Evolutionary conservation across 164 flowering plant genomes (phyloP).

Genomic region (Aristolochia californica): DNA sequence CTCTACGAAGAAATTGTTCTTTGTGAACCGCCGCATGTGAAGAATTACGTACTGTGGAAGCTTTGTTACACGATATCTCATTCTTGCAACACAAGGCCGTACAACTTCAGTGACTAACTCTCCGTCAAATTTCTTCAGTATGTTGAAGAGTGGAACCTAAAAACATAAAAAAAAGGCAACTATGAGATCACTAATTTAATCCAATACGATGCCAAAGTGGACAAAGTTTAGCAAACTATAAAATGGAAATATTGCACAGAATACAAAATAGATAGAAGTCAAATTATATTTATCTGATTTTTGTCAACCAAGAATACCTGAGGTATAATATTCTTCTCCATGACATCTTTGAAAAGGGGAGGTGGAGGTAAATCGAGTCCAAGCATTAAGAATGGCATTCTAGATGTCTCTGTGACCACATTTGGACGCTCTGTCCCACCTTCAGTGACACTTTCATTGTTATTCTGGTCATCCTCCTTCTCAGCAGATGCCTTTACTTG

Average conservation of each 20-base stretch:
- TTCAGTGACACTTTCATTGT: conserved; percentile 23
- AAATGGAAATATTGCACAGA: background rate
- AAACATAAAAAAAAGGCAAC: background rate
- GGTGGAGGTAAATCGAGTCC: conserved; percentile 98
- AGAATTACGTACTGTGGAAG: conserved; percentile 83
- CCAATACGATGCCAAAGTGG: too few species aligned
- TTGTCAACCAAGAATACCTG: conserved; percentile 32
- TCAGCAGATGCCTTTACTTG: conserved; percentile 35
- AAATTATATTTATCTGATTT: background rate
- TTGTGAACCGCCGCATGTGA: conserved; percentile 95
- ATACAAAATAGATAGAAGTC: background rate
- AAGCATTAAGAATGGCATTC: conserved; percentile 96
- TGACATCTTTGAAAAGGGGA: conserved; percentile 85
- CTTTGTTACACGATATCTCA: conserved; percentile 84
- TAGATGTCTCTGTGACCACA: conserved; percentile 37
- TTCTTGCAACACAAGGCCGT: conserved; percentile 87
- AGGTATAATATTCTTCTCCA: conserved; percentile 97
- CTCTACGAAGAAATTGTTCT: conserved; percentile 89
- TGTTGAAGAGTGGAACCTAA: conserved; percentile 89
- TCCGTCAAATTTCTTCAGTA: conserved; percentile 93
- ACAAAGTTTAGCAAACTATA: too few species aligned
- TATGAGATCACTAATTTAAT: background rate
- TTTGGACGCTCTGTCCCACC: conserved; percentile 25
- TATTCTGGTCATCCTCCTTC: conserved; percentile 42
- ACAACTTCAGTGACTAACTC: conserved; percentile 89